Evolutionary conservation across 73 alveolate genomes (phyloP), one percentile per base, ranked within the genome.

Genomic region (Urostyla sp.): DNA sequence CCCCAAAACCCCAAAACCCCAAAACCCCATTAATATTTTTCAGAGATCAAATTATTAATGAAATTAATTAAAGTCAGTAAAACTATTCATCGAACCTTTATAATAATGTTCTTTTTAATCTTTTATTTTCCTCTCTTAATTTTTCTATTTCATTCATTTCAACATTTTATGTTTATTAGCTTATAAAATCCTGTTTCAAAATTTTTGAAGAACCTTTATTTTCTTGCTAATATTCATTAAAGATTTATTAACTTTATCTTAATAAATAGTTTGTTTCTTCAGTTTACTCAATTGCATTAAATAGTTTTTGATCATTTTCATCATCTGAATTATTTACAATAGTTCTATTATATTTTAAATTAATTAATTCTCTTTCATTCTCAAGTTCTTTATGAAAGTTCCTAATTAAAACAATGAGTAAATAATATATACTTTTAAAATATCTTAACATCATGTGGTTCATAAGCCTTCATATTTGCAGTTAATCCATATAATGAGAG

Each of bases 391-490:
- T 21, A 23, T 63, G 32, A 59, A 32, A 2, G n/a, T 10, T 63
- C 79, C 32, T 20, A 38, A 23, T 63, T 59, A 59, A 32, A 2
- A 32, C 32, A 24, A 11, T 32, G 6, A 8, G 76, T 13, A n/a
- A 3, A 32, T 35, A 20, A 31, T 59, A 59, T 15, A 35, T 59
- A 59, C 80, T 69, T 69, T 45, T 69, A 30, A 54, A 69, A 69
- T 27, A 69, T 26, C 40, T 69, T 69, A n/a, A 69, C 4, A 8
- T 69, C 83, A 8, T 46, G 16, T 0, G 83, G 83, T 27, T 69
- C 83, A 46, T 69, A 69, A 11, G 72, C 83, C 31, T 69, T 69
- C 83, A 69, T 69, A 48, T 69, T 69, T 2, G 83, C 83, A 13
- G 83, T 69, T 30, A 69, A 40, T 37, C 83, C 83, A 69, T 69